Conservation (phyloP, 2,329 filamentous ascomycete species). For the Incumbomyces lentus region DNA sequence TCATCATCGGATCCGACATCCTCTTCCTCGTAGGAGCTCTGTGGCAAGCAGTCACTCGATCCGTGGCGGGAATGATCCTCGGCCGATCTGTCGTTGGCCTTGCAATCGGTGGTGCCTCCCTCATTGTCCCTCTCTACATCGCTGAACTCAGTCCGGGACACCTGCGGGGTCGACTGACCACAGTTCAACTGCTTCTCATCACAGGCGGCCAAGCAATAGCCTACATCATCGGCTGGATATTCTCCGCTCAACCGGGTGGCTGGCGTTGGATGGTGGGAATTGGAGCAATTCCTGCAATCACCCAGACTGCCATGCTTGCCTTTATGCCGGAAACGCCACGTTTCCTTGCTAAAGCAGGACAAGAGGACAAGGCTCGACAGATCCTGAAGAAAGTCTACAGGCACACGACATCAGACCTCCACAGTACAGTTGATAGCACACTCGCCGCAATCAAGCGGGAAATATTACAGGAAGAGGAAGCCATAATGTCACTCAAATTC, state of each 20-base stretch:
- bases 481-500: conserved; percentile 9
- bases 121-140: conserved; percentile 81
- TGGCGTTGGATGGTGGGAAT: conserved; percentile 92
- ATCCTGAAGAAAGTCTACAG: conserved; percentile 60
- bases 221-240: conserved; percentile 71
- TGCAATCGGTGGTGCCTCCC: conserved; percentile 46
- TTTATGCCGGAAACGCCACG: conserved; percentile 81
- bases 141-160: conserved; percentile 71
- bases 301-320: conserved; percentile 59
- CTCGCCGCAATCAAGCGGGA: conserved; percentile 63
- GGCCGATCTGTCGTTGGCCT: conserved; percentile 38
- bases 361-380: conserved; percentile 48
- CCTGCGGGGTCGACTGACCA: conserved; percentile 69
- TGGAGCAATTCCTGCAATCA: conserved; percentile 62
- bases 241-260: conserved; percentile 51
- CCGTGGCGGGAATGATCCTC: conserved; percentile 36
- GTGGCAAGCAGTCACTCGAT: conserved; percentile 31
- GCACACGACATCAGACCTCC: conserved; percentile 25
- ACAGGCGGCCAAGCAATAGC: conserved; percentile 83
- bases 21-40: conserved; percentile 37
- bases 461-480: conserved; percentile 57
- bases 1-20: conserved; percentile 38
- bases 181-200: conserved; percentile 70
- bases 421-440: conserved; percentile 46
- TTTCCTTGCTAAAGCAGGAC: conserved; percentile 66